Base-by-base conservation (phyloP, 208 protist species). In the Wallacemonas sp. region DNA sequence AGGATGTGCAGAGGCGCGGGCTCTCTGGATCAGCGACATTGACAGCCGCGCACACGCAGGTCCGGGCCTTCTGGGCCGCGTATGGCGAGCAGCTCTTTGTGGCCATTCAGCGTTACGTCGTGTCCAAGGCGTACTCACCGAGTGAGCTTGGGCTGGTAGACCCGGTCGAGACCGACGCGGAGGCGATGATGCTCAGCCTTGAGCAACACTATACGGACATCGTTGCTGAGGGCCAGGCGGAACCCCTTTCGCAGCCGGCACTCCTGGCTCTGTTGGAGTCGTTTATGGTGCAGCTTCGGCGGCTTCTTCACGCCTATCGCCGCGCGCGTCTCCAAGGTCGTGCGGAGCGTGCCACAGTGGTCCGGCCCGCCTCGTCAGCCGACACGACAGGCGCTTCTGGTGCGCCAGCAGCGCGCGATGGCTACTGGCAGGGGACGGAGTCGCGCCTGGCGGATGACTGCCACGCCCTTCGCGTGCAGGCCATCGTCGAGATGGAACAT, bases 71-170 rank as follows among this genome's bases (percentile, higher is more conserved):
- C 57, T 83, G 78, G 78, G 1, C 58, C 6, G 21, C 65, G 2
- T 83, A 80, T 46, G 49, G 76, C 5, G 23, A 52, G 5, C 16
- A 44, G 14, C 65, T 74, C 17, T 55, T 75, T 29, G 38, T 33
- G 4, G 70, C 78, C 23, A 30, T 75, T 27, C 68, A 78, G 48
- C 30, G 56, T 2, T 65, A 80, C 38, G 46, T 83, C 27, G 63
- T 83, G 11, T 75, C 78, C 1, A 58, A 72, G 23, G 73, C 72
- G n/a, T 76, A 58, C 52, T 43, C 52, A 9, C 52, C 52, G 14
- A 3, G 26, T 4, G 57, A 58, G 30, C 52, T 58, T 5, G 2
- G 5, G 2, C 52, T 24, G 8, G 29, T 58, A 0, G 52, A 58
- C 27, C 29, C 3, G 30, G 32, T 24, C 16, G 30, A 58, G 19